Conservation (phyloP, 2,329 filamentous ascomycete species). For the Diaporthe eres region DNA sequence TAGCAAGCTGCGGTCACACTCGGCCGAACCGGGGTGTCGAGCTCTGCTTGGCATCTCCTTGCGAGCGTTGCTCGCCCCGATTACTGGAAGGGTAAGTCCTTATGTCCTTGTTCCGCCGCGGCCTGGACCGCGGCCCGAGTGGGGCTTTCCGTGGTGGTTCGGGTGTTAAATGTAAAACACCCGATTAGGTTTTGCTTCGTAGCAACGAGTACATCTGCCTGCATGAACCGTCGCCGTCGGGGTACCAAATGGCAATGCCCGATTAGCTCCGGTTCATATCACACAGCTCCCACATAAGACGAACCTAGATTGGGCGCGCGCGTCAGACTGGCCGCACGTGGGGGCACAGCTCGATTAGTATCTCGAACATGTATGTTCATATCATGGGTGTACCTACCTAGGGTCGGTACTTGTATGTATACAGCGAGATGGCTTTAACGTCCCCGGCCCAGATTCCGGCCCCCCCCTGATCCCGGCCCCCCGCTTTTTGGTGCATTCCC, state of each 20-base stretch:
- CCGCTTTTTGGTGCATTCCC: no score
- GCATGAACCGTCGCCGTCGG: not conserved
- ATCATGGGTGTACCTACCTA: not conserved
- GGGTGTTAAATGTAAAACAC: not conserved
- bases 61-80: not conserved
- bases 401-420: not conserved
- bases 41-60: not conserved
- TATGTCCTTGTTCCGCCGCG: not conserved
- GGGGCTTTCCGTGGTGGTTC: not conserved
- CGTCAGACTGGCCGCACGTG: not conserved
- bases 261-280: not conserved
- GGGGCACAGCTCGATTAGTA: not conserved
- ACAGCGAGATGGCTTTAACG: not conserved
- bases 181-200: constrained; percentile 1
- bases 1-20: not conserved
- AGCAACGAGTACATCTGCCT: not conserved
- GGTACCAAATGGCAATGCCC: not conserved
- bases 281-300: not conserved
- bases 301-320: not conserved
- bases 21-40: constrained; percentile 9
- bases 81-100: not conserved
- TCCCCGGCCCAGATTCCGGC: no score
- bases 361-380: not conserved
- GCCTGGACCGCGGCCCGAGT: not conserved
- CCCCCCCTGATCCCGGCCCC: no score